These are phyloP conservation scores for Xylaria sp. DNA, from an alignment of 2,329 filamentous ascomycete species.

Conservation along the genomic window DNA sequence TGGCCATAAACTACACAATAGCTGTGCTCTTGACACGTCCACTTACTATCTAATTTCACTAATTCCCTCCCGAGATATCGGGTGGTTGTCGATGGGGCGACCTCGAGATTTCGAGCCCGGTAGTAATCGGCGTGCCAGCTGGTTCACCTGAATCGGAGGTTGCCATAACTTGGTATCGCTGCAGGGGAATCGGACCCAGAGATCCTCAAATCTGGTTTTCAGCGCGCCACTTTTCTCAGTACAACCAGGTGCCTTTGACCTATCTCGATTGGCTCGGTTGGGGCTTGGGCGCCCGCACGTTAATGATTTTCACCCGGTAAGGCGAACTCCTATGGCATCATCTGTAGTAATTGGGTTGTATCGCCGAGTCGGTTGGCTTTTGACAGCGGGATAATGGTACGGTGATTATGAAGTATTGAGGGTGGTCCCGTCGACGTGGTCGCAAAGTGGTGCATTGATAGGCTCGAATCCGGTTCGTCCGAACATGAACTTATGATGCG, in stretches of 20 bases:
- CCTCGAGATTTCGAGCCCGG: background rate
- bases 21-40: background rate
- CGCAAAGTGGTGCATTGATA: background rate
- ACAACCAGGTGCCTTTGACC: background rate
- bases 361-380: slow-evolving; percentile 1
- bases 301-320: background rate
- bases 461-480: background rate
- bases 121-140: slow-evolving; percentile 1
- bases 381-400: background rate
- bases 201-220: background rate
- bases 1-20: slow-evolving; percentile 7
- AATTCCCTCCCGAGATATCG: background rate
- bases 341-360: background rate
- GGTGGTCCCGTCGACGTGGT: background rate
- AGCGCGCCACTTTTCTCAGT: slow-evolving; percentile 14
- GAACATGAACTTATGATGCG: background rate
- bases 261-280: slow-evolving; percentile 16
- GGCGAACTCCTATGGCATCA: background rate
- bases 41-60: background rate
- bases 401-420: background rate
- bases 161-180: background rate
- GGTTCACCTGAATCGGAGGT: slow-evolving; percentile 21
- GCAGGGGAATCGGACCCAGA: slow-evolving; percentile 8
- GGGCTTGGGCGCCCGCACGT: background rate
- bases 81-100: background rate